Conservation (phyloP, 441 rosid genomes). For the Theobroma grandiflorum region DNA sequence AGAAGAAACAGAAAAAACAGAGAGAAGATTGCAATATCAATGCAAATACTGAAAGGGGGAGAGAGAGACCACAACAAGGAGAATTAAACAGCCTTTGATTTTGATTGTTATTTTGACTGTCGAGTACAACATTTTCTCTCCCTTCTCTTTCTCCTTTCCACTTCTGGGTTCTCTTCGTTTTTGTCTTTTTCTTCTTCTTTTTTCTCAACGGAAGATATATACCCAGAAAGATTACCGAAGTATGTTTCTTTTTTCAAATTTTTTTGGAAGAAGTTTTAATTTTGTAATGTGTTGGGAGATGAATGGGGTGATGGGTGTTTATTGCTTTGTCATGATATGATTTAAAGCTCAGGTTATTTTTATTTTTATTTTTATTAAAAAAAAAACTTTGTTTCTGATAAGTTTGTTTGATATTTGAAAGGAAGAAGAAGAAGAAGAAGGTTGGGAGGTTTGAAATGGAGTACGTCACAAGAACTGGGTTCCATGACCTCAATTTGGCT, state of each 20-base stretch:
- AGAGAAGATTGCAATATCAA: neutral
- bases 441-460: conserved; percentile 49
- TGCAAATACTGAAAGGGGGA: neutral
- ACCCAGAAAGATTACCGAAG: conserved; percentile 28
- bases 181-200: neutral
- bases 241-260: conserved; percentile 21
- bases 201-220: neutral
- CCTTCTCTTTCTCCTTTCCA: conserved; percentile 17
- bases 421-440: conserved; percentile 17
- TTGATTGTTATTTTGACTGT: conserved; percentile 2
- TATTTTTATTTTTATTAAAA: neutral
- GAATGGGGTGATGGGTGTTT: conserved; percentile 7
- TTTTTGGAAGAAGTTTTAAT: neutral
- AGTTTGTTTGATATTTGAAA: conserved; percentile 23
- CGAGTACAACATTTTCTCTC: conserved; percentile 9
- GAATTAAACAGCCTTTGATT: neutral
- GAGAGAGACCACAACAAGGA: neutral
- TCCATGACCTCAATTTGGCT: conserved; percentile 68
- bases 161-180: conserved; percentile 20
- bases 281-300: neutral
- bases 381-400: neutral
- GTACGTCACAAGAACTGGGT: conserved; percentile 49
- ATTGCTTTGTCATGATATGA: neutral
- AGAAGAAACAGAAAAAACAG: neutral
- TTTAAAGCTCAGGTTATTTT: conserved; percentile 10